Evolutionary conservation across 805 yeast species (phyloP), one percentile per base, ranked within the genome.

Genomic region (Nakazawaea ambrosiae): DNA sequence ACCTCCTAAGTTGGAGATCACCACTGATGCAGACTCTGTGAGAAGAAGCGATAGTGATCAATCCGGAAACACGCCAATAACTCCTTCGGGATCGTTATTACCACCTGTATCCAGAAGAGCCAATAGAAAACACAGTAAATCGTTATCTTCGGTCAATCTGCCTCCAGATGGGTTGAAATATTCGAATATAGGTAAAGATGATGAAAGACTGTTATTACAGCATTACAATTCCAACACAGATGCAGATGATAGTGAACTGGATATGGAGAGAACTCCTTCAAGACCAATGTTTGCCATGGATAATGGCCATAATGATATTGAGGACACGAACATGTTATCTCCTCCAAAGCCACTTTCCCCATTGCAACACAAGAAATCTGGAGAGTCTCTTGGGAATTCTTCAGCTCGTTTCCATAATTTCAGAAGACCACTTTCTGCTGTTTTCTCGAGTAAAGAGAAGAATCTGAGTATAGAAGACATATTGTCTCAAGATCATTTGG

Each of bases 141-240:
- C 75, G 0, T 46, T 69, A 29, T 65, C 75, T 6, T 70, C 69
- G 20, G 64, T 66, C n/a, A 69, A 63, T 39, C 59, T 63, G 23
- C 66, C 63, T 6, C 58, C 63, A 5, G 68, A 63, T 45, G 53
- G 58, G 29, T 53, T 63, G 25, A 53, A 63, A 34, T 63, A 59
- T 36, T 61, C 51, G 27, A 45, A 54, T 12, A 49, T 57, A 16
- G 63, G 59, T 41, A 55, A 49, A 30, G 58, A 46, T 6, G 47
- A 48, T 6, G 36, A 32, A 10, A 28, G 27, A 11, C 10, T 27
- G 18, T 20, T 37, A n/a, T 28, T 32, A 14, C 33, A 37, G 4
- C 36, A 36, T 4, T 29, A 9, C 18, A 35, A 35, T 20, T 34
- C 39, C 4, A 34, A 26, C 15, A 34, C 42, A 5, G 38, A 34